Percentiles rank a stretch among this genome's conserved stretches.
Evolutionary conservation across 805 yeast species (phyloP).

Genomic region (Ogataea sp.): DNA sequence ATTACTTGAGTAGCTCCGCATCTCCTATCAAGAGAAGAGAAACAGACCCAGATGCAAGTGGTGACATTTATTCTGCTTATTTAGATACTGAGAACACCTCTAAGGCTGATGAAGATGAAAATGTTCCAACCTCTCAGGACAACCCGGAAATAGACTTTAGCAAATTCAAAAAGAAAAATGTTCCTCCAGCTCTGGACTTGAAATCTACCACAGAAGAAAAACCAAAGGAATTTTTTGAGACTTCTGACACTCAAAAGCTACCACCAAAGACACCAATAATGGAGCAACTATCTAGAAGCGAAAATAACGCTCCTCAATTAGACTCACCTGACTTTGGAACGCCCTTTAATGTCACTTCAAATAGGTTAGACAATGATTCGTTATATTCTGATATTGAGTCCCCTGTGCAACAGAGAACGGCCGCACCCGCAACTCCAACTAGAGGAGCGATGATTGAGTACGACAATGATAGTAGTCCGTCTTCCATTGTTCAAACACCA

Average conservation of each 20-base stretch:
- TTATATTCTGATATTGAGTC: conserved; percentile 9
- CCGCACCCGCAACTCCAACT: background rate
- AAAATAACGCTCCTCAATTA: background rate
- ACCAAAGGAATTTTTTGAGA: too few species aligned
- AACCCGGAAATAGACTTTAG: too few species aligned
- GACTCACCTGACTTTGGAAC: background rate
- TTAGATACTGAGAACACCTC: background rate
- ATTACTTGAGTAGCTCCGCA: background rate
- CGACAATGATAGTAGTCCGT: background rate
- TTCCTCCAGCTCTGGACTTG: too few species aligned
- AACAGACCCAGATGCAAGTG: background rate
- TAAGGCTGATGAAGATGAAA: background rate
- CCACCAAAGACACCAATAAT: background rate
- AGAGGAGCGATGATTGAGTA: background rate
- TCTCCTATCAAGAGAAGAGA: background rate
- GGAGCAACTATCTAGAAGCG: background rate
- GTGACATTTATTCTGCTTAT: conserved; percentile 1
- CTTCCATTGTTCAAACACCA: background rate
- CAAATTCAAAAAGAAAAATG: too few species aligned
- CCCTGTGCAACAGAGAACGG: conserved; percentile 2
- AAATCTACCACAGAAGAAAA: too few species aligned
- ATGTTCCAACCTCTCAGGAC: too few species aligned
- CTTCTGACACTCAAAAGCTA: background rate
- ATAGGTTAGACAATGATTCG: conserved; percentile 5
- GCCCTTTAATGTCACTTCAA: background rate